These are phyloP conservation scores for Globisporangium heterothallicum DNA, from an alignment of 352 stramenopile species.

Conservation along the genomic window DNA sequence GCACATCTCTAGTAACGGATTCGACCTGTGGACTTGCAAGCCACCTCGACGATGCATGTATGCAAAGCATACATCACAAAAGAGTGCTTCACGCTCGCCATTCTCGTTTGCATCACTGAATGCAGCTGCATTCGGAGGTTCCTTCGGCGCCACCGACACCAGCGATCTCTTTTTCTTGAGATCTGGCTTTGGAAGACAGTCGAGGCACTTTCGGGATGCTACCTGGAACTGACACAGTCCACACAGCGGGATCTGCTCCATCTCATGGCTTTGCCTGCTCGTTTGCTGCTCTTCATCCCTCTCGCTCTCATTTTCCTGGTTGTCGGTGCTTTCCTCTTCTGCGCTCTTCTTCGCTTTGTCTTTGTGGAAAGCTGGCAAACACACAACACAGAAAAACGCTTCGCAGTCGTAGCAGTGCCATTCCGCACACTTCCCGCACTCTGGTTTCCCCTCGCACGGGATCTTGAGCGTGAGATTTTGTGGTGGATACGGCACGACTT, in stretches of 20 bases:
- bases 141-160: not conserved
- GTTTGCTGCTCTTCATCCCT: not conserved
- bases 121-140: not conserved
- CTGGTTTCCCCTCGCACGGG: conserved; percentile 32
- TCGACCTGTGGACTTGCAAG: conserved; percentile 34
- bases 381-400: conserved; percentile 47
- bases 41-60: conserved; percentile 45
- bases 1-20: conserved; percentile 43
- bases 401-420: conserved; percentile 58
- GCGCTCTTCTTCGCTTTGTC: conserved; percentile 12
- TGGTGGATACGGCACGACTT: conserved; percentile 44
- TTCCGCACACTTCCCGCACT: conserved; percentile 43
- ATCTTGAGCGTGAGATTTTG: conserved; percentile 32
- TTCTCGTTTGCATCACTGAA: not conserved
- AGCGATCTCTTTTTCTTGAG: conserved; percentile 10
- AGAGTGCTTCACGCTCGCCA: conserved; percentile 26
- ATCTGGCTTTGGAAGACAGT: conserved; percentile 22
- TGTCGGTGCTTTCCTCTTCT: not conserved
- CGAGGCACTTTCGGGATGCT: conserved; percentile 40
- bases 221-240: conserved; percentile 63
- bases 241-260: conserved; percentile 37
- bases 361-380: conserved; percentile 37
- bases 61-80: conserved; percentile 63
- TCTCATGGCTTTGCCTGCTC: conserved; percentile 21
- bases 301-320: not conserved